Percentiles rank a stretch among this genome's conserved stretches.
Evolutionary conservation across 148 eudicot genomes (phyloP).

Genomic region (Vaccinium vitisidaea): DNA sequence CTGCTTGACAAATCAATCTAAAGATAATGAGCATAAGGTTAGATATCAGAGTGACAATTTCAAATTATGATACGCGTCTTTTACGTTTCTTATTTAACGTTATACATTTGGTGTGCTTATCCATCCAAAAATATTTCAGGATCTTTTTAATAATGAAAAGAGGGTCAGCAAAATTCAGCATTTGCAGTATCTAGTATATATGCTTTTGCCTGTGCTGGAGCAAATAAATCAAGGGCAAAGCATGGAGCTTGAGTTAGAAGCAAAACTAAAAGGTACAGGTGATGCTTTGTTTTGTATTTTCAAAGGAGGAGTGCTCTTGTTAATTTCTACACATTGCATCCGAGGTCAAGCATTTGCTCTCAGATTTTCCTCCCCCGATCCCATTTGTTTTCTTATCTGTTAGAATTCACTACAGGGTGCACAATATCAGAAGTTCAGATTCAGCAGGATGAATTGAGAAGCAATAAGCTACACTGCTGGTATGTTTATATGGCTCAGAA

Average conservation of each 20-base stretch:
- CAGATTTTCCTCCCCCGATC: neutral
- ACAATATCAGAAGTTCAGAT: constrained; percentile 51
- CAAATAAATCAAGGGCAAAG: constrained; percentile 56
- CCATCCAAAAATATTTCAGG: constrained; percentile 32
- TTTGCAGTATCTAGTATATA: constrained; percentile 58
- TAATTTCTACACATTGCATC: neutral
- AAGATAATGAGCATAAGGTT: constrained; percentile 52
- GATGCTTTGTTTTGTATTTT: neutral
- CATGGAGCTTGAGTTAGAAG: constrained; percentile 63
- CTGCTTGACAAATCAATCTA: constrained; percentile 43
- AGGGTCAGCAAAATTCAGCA: constrained; percentile 43
- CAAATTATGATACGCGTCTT: neutral
- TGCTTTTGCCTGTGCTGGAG: constrained; percentile 73
- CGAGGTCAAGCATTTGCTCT: neutral
- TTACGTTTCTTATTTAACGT: neutral
- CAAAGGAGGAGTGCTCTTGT: neutral
- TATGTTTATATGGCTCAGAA: constrained; percentile 31
- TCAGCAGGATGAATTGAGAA: constrained; percentile 51
- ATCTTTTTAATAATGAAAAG: constrained; percentile 27
- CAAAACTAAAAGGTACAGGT: constrained; percentile 59
- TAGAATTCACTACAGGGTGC: constrained; percentile 47
- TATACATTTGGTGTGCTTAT: neutral
- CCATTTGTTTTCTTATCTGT: constrained; percentile 17
- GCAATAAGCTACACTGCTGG: constrained; percentile 55
- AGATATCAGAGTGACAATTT: neutral